Base-by-base conservation (phyloP, 768 basidiomycete genomes). In the Naganishia antarctica region DNA sequence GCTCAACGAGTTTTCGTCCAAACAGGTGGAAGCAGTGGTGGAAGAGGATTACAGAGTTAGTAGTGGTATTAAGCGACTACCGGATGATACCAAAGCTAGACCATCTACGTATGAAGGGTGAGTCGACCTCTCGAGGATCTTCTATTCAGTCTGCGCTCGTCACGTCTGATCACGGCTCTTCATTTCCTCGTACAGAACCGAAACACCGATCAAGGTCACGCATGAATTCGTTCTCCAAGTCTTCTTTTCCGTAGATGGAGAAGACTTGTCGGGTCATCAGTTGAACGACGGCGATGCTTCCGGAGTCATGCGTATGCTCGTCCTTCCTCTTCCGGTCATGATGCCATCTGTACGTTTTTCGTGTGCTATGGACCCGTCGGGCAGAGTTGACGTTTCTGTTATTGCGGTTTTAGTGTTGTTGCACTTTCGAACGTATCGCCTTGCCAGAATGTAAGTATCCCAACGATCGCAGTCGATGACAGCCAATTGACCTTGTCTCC, bases 251-350 rank as follows among this genome's bases (percentile, higher is more conserved):
- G 64, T 73, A 1, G 66, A 76, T 9, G 74, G 73, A 4, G 65
- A 71, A 44, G 59, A 49, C 28, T 67, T 72, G 0, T 26, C 41
- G 12, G 73, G 72, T 3, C 34, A 49, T 18, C 66, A 69, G 2
- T 53, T 74, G 0, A 46, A 70, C 1, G 34, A 43, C n/a, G 51
- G 63, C 13, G 51, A 61, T 43, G 70, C 71, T 48, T 73, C 75
- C 12, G 75, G 75, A 23, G 74, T 75, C 53, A 61, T 75, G 43
- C n/a, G 71, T 23, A 70, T 72, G 70, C 70, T 76, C 69, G 47
- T 64, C 28, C 62, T 75, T 28, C 73, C 63, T 26, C 66, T 70
- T 40, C 68, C 70, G 2, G 61, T 73, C n/a, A 51, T 51, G 6
- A 51, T 76, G 26, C 74, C 75, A 31, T 74, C 74, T 31, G 74